phyloP scores from a whole-genome alignment of 352 stramenopile species.

The Phytophthora colocasiae region DNA sequence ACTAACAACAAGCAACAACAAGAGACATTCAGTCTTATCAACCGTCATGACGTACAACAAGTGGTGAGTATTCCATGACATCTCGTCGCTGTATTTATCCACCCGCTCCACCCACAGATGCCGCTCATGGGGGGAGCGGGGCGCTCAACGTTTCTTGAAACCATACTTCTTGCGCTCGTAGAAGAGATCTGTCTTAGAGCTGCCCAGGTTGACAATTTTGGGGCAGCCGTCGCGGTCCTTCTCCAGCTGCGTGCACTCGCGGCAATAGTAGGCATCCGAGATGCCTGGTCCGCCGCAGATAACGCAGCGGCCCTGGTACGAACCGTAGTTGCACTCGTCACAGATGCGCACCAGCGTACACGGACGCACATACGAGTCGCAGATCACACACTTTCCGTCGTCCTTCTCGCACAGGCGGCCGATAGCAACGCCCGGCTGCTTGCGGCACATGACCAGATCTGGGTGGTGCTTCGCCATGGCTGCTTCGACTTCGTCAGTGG shows the following conservation, averaged over 20 bases:
- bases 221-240: slow-evolving; percentile 98
- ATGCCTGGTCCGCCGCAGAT: slow-evolving; percentile 98
- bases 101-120: slow-evolving; percentile 32
- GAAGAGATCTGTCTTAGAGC: slow-evolving; percentile 97
- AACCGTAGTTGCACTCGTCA: slow-evolving; percentile 99
- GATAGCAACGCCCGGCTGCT: slow-evolving; percentile 98
- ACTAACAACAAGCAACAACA: not conserved
- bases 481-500: slow-evolving; percentile 1
- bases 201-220: slow-evolving; percentile 99
- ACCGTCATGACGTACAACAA: not conserved
- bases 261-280: slow-evolving; percentile 99
- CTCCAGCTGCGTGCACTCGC: slow-evolving; percentile 98
- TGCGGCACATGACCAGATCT: slow-evolving; percentile 99
- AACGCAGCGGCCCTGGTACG: slow-evolving; percentile 96
- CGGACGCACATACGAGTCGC: slow-evolving; percentile 99
- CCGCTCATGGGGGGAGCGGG: slow-evolving; percentile 19
- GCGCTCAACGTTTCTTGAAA: slow-evolving; percentile 89
- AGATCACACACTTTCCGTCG: slow-evolving; percentile 99
- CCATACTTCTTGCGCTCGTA: slow-evolving; percentile 99
- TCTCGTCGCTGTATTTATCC: slow-evolving; percentile 22
- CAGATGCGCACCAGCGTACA: slow-evolving; percentile 98
- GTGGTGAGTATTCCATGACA: slow-evolving; percentile 8
- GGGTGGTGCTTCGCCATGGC: slow-evolving; percentile 99
- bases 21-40: not conserved
- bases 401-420: slow-evolving; percentile 99